Evolutionary conservation across 441 rosid genomes (phyloP), one percentile per base, ranked within the genome.

Genomic region (Cnidoscolus chayamansa): DNA sequence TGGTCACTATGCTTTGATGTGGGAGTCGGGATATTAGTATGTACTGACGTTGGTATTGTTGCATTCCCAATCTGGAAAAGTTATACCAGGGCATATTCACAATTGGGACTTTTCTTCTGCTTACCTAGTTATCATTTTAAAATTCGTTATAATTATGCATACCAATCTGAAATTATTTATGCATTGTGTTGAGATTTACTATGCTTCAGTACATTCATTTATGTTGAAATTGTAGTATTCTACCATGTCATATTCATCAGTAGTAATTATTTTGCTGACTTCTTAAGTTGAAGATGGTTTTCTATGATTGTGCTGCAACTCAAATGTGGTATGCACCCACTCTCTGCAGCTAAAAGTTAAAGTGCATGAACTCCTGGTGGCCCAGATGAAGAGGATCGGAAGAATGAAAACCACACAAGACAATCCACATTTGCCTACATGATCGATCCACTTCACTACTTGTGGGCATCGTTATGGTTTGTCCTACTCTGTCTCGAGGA

Each of bases 371-470:
- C 67, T 88, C 72, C 80, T 91, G 76, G 78, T 65, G 67, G 78
- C 76, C 69, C 97, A 91, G 79, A 86, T 82, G 90, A 90, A 80
- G 64, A 87, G 85, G 80, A 86, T 91, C 74, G 76, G 37, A 86
- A 80, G 76, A 70, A 58, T 61, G 78, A 68, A 63, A 60, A 72
- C 10, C 66, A 43, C 30, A 57, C 47, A 67, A 72, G 80, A 59
- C 13, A 40, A 62, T 63, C 15, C 50, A 32, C 58, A 15, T 57
- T 17, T 35, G 54, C 37, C 9, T 15, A 54, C 61, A 37, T 65
- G 32, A 50, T 35, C 25, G 25, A 63, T 37, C n/a, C 43, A 3
- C 6, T 3, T 6, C 20, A 16, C 19, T 53, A 53, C n/a, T 53
- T 53, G 32, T 20, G 37, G 43, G 67, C 62, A 49, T 64, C 47